phyloP scores from a whole-genome alignment of 495 filamentous ascomycete genomes.

The Aspergillus ostianus region DNA sequence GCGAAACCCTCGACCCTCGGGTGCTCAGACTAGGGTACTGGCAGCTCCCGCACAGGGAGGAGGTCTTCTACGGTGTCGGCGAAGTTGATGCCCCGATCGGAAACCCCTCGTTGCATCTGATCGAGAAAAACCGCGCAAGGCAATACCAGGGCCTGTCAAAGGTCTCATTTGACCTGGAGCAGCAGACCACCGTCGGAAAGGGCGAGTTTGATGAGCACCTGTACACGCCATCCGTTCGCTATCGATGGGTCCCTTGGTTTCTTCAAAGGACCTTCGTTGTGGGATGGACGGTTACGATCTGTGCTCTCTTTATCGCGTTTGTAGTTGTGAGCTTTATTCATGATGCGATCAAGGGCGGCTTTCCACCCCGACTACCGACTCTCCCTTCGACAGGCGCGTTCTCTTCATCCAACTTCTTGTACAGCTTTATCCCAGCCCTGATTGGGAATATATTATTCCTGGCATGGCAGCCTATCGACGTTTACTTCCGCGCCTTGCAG shows the following conservation, averaged over 20 bases:
- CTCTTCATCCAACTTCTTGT: conserved; percentile 83
- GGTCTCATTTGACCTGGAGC: conserved; percentile 45
- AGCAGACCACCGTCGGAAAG: conserved; percentile 29
- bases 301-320: conserved; percentile 68
- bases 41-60: conserved; percentile 58
- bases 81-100: conserved; percentile 57
- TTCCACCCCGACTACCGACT: conserved; percentile 63
- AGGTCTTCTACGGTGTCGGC: conserved; percentile 65
- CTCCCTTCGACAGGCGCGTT: conserved; percentile 63
- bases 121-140: conserved; percentile 29
- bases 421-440: conserved; percentile 76
- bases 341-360: conserved; percentile 63
- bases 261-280: conserved; percentile 62
- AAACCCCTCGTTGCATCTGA: conserved; percentile 53
- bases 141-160: conserved; percentile 31
- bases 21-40: conserved; percentile 79
- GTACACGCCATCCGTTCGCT: conserved; percentile 49
- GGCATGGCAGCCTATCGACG: conserved; percentile 72
- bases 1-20: conserved; percentile 43
- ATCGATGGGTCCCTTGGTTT: conserved; percentile 77
- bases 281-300: conserved; percentile 58
- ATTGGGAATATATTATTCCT: conserved; percentile 77
- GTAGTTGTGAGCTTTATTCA: conserved; percentile 76
- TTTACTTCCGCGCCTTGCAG: conserved; percentile 69
- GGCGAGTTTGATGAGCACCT: conserved; percentile 41